Evolutionary conservation across 805 yeast species (phyloP).

Genomic region (Clavispora phyllophila): DNA sequence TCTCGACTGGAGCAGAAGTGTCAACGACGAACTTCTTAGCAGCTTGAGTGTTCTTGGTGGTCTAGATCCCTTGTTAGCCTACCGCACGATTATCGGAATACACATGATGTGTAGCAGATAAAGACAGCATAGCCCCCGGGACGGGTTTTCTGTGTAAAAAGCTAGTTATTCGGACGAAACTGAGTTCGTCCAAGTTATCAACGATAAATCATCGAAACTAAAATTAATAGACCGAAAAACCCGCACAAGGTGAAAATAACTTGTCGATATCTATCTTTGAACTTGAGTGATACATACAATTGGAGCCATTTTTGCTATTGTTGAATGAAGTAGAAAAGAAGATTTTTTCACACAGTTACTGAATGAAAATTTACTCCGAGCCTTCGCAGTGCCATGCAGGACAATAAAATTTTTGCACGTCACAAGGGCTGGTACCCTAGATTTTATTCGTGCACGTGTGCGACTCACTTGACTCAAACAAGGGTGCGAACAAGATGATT

Average conservation of each 20-base stretch:
- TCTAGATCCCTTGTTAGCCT: conserved; percentile 68
- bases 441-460: background rate
- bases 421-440: conserved; percentile 8
- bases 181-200: background rate
- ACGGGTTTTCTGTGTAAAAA: conserved; percentile 27
- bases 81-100: conserved; percentile 50
- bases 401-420: background rate
- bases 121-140: conserved; percentile 48
- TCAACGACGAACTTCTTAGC: conserved; percentile 92
- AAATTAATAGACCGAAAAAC: conserved; percentile 14
- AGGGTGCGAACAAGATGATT: background rate
- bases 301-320: conserved; percentile 71
- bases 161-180: background rate
- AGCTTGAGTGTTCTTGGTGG: conserved; percentile 64
- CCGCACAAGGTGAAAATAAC: conserved; percentile 32
- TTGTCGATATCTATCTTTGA: conserved; percentile 21
- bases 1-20: conserved; percentile 94
- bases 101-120: conserved; percentile 19
- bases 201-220: background rate
- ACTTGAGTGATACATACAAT: conserved; percentile 58
- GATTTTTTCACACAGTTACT: background rate
- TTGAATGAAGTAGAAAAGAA: background rate
- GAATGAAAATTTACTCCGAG: background rate
- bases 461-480: conserved; percentile 6
- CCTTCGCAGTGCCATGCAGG: background rate